phyloP scores from a whole-genome alignment of 352 stramenopile species.

The Phytophthora fragariaefolia region DNA sequence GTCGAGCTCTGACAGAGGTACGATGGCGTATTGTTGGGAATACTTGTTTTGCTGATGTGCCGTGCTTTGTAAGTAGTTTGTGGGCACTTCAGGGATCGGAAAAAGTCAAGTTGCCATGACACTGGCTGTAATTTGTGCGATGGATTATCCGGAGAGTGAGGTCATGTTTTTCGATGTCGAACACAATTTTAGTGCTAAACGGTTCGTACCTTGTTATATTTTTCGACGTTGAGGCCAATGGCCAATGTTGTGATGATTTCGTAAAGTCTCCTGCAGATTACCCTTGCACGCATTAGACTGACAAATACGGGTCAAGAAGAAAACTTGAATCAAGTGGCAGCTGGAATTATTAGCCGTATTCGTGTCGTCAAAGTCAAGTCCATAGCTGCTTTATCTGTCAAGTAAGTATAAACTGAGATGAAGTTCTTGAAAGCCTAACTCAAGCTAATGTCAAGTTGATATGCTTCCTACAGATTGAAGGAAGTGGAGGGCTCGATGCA shows the following conservation, averaged over 20 bases:
- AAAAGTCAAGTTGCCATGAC: slow-evolving; percentile 83
- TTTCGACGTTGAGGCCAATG: too few relatives aligned
- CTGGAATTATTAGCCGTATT: slow-evolving; percentile 50
- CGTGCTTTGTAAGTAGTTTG: slow-evolving; percentile 48
- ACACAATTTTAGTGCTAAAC: slow-evolving; percentile 77
- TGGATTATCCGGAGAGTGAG: slow-evolving; percentile 61
- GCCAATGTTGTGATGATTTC: background rate
- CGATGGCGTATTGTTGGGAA: slow-evolving; percentile 2
- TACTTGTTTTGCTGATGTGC: slow-evolving; percentile 14
- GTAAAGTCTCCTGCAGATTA: slow-evolving; percentile 59
- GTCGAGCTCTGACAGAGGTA: slow-evolving; percentile 63
- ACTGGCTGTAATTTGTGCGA: slow-evolving; percentile 68
- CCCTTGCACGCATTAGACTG: slow-evolving; percentile 38
- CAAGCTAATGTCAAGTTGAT: background rate
- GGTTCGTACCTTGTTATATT: too few relatives aligned
- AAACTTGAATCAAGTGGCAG: slow-evolving; percentile 29
- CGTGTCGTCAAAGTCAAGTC: slow-evolving; percentile 49
- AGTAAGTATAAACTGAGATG: slow-evolving; percentile 32
- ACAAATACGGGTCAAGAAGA: slow-evolving; percentile 17
- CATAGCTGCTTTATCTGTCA: slow-evolving; percentile 47
- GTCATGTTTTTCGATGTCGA: slow-evolving; percentile 81
- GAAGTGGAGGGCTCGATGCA: slow-evolving; percentile 56
- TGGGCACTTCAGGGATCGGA: slow-evolving; percentile 70
- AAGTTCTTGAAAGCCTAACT: background rate
- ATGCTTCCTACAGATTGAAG: slow-evolving; percentile 52